A percentile compares a stretch with the other conserved stretches of the same genome.
These are phyloP conservation scores for Clarireedia sp. DNA, from an alignment of 2,329 filamentous ascomycete species.

Conservation along the genomic window DNA sequence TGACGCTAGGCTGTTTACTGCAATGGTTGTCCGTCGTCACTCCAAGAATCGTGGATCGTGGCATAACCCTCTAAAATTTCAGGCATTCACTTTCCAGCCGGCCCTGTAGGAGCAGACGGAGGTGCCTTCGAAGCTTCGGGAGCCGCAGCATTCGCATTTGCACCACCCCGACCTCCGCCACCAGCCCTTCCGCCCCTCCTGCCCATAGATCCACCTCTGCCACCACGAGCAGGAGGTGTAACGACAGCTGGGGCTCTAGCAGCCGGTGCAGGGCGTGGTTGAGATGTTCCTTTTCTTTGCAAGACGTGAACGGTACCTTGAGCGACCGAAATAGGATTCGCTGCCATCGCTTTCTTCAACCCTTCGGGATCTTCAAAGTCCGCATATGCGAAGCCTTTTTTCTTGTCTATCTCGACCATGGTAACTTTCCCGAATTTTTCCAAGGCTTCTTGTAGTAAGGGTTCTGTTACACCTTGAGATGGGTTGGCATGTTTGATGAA, in stretches of 20 bases:
- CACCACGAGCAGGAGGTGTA: conserved; percentile 17
- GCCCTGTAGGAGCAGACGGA: conserved; percentile 19
- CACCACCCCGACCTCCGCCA: conserved; percentile 16
- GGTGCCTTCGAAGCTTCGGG: conserved; percentile 11
- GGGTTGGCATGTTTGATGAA: conserved; percentile 80
- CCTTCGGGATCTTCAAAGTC: conserved; percentile 70
- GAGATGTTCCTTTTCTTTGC: conserved; percentile 73
- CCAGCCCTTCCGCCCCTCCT: conserved; percentile 22
- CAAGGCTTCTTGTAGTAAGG: conserved; percentile 67
- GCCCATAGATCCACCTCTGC: conserved; percentile 19
- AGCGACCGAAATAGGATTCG: conserved; percentile 73
- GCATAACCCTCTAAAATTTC: too few species aligned
- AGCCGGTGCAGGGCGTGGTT: conserved; percentile 70
- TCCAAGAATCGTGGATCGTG: too few species aligned
- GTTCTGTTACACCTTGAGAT: conserved; percentile 85
- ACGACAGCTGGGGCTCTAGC: conserved; percentile 19
- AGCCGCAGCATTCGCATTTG: conserved; percentile 9
- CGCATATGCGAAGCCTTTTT: conserved; percentile 90
- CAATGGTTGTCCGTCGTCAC: too few species aligned
- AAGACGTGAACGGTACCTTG: conserved; percentile 82
- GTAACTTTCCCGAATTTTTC: conserved; percentile 65
- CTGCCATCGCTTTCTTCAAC: conserved; percentile 70
- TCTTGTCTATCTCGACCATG: conserved; percentile 85
- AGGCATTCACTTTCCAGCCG: conserved; percentile 18
- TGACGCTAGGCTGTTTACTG: too few species aligned